Conservation (phyloP, 371 early-diverging fungal species). For the Rhizopus microsporus region DNA sequence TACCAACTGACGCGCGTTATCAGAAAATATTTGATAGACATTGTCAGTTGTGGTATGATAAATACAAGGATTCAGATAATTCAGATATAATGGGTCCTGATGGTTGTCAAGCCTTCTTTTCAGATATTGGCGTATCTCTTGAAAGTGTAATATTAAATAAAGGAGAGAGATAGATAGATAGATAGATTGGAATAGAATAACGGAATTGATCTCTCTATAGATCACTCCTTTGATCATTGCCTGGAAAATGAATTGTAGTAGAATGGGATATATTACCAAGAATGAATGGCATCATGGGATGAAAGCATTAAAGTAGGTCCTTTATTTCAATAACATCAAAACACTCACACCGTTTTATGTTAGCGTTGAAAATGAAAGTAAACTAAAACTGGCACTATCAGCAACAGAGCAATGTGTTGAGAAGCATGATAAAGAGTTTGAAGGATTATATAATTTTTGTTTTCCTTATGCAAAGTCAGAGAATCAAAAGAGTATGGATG, state of each 20-base stretch:
- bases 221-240: conserved; percentile 34
- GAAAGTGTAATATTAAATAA: conserved; percentile 28
- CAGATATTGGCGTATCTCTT: conserved; percentile 30
- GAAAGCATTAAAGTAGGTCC: conserved; percentile 8
- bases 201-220: conserved; percentile 10
- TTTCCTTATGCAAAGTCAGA: conserved; percentile 39
- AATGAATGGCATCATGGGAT: conserved; percentile 21
- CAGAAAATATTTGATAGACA: conserved; percentile 4
- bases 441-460: conserved; percentile 33
- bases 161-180: too few relatives aligned
- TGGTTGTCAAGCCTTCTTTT: conserved; percentile 39
- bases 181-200: not conserved
- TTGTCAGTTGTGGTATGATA: conserved; percentile 24
- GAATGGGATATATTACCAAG: conserved; percentile 34
- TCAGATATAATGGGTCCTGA: conserved; percentile 31
- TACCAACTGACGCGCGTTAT: not conserved
- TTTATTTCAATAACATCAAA: not conserved
- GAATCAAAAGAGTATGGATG: conserved; percentile 46
- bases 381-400: conserved; percentile 16
- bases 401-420: conserved; percentile 7
- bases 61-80: conserved; percentile 30
- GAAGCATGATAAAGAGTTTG: conserved; percentile 19
- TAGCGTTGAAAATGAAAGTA: conserved; percentile 23
- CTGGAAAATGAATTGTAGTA: conserved; percentile 36
- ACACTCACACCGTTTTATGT: not conserved